Evolutionary conservation across 2,329 filamentous ascomycete species (phyloP), one percentile per base, ranked within the genome.

Genomic region (Aspergillus latus): DNA sequence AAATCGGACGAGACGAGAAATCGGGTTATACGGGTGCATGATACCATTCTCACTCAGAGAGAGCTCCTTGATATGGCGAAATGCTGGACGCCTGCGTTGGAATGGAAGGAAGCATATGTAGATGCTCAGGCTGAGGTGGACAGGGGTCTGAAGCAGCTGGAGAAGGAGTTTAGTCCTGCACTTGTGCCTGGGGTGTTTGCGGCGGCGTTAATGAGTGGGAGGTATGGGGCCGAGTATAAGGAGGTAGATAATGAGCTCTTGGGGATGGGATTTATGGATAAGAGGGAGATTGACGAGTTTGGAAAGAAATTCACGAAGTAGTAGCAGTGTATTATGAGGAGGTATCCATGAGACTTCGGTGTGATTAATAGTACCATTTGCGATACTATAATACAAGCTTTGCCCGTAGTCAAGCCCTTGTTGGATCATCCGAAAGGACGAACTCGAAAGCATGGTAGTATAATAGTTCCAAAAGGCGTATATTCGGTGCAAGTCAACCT

Each of bases 211-310:
- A 13, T 55, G 29, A 40, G 46, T 45, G 47, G 53, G 4, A 45
- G 44, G 30, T 55, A 39, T 46, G 39, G 42, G 4, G n/a, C 36
- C 5, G 46, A 16, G 13, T 55, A 55, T 45, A 21, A 11, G 10
- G n/a, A 13, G 5, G 46, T 50, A 1, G 53, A 55, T 45, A 55
- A 55, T 55, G 53, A 55, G 40, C 45, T 50, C 10, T 13, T 55
- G 10, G 53, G 53, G 1, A 6, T 55, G 9, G 46, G 26, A 10
- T 4, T 45, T 8, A 32, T 50, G 39, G 46, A 30, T 46, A 47
- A 55, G n/a, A 5, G 34, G n/a, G 47, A 50, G 21, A 13, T 52
- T 4, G 32, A 52, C 16, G 16, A 37, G 21, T 15, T 45, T 16
- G 40, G 30, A 7, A 4, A 4, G 1, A 16, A 5, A 26, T 51